These are phyloP conservation scores for Cyphellophora europaea DNA, from an alignment of 2,329 filamentous ascomycete genomes.

Conservation along the genomic window DNA sequence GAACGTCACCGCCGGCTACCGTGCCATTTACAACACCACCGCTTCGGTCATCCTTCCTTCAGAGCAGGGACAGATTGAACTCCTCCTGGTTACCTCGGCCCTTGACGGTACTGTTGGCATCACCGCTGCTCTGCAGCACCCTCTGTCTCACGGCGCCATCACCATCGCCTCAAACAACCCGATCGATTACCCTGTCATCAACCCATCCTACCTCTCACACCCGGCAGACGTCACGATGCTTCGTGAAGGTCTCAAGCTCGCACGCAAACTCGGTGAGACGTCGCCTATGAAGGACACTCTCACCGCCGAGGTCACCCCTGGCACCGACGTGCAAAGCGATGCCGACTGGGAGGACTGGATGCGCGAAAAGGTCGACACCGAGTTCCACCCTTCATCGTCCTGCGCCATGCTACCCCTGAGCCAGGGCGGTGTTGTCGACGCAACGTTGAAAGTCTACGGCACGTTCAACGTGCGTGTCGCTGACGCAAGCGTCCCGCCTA, in stretches of 20 bases:
- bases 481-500: constrained; percentile 26
- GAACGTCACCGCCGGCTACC: constrained; percentile 15
- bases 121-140: constrained; percentile 16
- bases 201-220: constrained; percentile 35
- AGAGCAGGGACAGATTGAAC: constrained; percentile 14
- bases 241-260: constrained; percentile 25
- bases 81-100: constrained; percentile 20
- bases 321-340: constrained; percentile 13
- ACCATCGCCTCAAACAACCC: constrained; percentile 25
- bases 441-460: constrained; percentile 34
- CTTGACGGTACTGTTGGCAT: constrained; percentile 14
- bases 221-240: constrained; percentile 34
- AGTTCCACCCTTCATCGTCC: constrained; percentile 22
- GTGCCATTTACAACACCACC: constrained; percentile 14
- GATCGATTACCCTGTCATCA: constrained; percentile 27
- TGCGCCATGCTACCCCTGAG: constrained; percentile 37
- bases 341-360: constrained; percentile 22
- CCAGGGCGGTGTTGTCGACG: constrained; percentile 34
- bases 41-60: constrained; percentile 12
- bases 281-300: constrained; percentile 24
- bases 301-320: constrained; percentile 21
- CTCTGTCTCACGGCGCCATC: constrained; percentile 17
- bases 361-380: constrained; percentile 12
- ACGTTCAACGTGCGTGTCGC: constrained; percentile 24
- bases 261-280: constrained; percentile 23